A percentile compares a stretch with the other conserved stretches of the same genome.
Conservation (phyloP, 192 early-diverging fungal species). For the Geranomyces michiganensis region DNA sequence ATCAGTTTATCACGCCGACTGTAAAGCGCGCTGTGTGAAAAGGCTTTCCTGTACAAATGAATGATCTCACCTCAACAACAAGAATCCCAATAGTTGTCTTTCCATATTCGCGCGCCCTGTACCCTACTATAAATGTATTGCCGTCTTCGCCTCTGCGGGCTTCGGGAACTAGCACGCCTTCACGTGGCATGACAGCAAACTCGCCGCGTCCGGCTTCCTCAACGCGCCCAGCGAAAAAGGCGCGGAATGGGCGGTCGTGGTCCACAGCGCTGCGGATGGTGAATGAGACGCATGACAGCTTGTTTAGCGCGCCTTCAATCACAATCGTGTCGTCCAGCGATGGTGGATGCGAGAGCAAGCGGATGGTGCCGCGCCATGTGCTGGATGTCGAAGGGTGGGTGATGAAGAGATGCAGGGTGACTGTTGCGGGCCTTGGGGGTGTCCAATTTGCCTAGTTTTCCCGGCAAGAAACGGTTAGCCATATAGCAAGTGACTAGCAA, state of each 20-base stretch:
- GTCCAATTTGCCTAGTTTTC: conserved; percentile 37
- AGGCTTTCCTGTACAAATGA: not conserved
- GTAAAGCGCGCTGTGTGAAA: not conserved
- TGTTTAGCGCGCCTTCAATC: conserved; percentile 55
- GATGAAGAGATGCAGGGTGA: conserved; percentile 38
- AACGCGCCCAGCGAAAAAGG: conserved; percentile 39
- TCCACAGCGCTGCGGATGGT: conserved; percentile 37
- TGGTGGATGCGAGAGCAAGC: conserved; percentile 41
- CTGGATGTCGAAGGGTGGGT: conserved; percentile 36
- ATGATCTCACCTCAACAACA: conserved; percentile 48
- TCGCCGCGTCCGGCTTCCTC: conserved; percentile 29
- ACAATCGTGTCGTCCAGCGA: conserved; percentile 54
- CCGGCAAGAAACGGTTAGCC: not conserved
- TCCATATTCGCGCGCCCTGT: conserved; percentile 45
- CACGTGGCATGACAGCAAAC: conserved; percentile 41
- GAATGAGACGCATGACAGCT: conserved; percentile 49
- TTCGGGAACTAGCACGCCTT: conserved; percentile 48
- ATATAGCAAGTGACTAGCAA: not conserved
- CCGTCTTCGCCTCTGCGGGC: conserved; percentile 19
- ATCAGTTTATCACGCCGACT: not conserved
- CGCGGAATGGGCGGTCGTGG: conserved; percentile 36
- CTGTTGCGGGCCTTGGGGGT: conserved; percentile 36
- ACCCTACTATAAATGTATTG: conserved; percentile 52
- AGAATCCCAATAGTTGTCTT: conserved; percentile 46
- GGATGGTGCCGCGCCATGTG: conserved; percentile 45